A percentile compares a stretch with the other conserved stretches of the same genome.
Evolutionary conservation across 2,329 filamentous ascomycete species (phyloP).

Genomic region (Karstenula rhodostoma): DNA sequence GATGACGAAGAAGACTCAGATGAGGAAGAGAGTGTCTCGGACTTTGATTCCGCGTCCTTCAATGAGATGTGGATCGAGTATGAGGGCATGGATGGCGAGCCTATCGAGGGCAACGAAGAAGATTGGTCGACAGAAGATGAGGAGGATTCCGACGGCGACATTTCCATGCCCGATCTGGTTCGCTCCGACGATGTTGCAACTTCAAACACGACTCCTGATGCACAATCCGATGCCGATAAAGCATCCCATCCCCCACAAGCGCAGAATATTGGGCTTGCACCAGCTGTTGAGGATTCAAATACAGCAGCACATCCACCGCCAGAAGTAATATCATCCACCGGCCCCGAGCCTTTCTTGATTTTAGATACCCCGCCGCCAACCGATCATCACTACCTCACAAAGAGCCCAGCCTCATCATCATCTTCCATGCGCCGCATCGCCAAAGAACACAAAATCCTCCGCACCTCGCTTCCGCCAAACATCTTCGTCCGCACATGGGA

Average conservation of each 20-base stretch:
- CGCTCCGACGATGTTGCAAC: slow-evolving; percentile 31
- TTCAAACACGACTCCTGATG: slow-evolving; percentile 46
- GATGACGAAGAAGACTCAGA: slow-evolving; percentile 44
- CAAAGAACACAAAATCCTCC: slow-evolving; percentile 67
- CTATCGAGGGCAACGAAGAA: slow-evolving; percentile 40
- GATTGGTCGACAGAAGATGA: slow-evolving; percentile 51
- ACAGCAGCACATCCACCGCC: slow-evolving; percentile 11
- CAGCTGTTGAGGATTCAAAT: slow-evolving; percentile 19
- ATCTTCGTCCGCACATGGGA: slow-evolving; percentile 69
- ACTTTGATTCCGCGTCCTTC: slow-evolving; percentile 44
- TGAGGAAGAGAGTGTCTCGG: slow-evolving; percentile 41
- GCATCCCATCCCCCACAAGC: background rate
- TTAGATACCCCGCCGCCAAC: slow-evolving; percentile 46
- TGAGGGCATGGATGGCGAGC: slow-evolving; percentile 46
- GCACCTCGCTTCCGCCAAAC: slow-evolving; percentile 60
- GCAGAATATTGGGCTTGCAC: slow-evolving; percentile 4
- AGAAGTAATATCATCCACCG: slow-evolving; percentile 13
- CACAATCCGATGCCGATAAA: slow-evolving; percentile 36
- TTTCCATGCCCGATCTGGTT: slow-evolving; percentile 41
- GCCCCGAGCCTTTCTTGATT: slow-evolving; percentile 42
- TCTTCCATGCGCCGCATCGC: slow-evolving; percentile 59
- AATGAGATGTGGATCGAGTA: slow-evolving; percentile 51
- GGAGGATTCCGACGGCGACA: slow-evolving; percentile 44
- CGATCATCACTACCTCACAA: slow-evolving; percentile 51
- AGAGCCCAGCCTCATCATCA: slow-evolving; percentile 51